phyloP scores from a whole-genome alignment of 2,329 filamentous ascomycete species.

The Trichoderma koningiopsis region DNA sequence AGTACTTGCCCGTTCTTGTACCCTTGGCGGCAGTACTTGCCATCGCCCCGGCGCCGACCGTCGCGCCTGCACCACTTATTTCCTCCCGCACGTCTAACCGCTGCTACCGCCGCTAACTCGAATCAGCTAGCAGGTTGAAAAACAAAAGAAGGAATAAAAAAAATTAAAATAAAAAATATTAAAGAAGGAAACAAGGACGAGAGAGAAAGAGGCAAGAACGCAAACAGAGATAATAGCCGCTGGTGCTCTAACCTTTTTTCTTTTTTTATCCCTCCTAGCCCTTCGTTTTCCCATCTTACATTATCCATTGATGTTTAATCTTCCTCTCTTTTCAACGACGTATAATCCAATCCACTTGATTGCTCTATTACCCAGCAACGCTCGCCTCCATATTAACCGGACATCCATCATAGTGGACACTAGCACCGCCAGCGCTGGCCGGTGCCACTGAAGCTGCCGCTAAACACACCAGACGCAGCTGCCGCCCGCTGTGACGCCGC shows the following conservation, averaged over 20 bases:
- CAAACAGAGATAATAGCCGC: neutral
- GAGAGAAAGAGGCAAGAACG: neutral
- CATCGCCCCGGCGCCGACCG: slow-evolving; percentile 4
- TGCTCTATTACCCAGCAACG: neutral
- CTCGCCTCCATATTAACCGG: too few species aligned
- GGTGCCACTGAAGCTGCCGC: neutral
- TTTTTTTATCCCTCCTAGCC: neutral
- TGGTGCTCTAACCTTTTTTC: neutral
- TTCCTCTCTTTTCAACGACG: neutral
- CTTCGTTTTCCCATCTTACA: neutral
- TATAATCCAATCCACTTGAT: neutral
- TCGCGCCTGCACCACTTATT: slow-evolving; percentile 8
- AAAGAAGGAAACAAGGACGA: neutral
- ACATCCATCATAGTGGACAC: neutral
- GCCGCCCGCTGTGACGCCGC: neutral
- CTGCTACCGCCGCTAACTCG: slow-evolving; percentile 27
- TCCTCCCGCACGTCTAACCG: slow-evolving; percentile 12
- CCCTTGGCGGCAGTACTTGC: neutral
- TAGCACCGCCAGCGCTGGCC: neutral
- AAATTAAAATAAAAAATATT: neutral
- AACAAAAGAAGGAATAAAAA: neutral
- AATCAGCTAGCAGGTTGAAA: neutral
- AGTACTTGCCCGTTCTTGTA: too few species aligned
- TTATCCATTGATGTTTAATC: neutral
- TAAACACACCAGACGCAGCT: neutral